phyloP scores from a whole-genome alignment of 345 rosid genomes.

The Hibiscus tridactylites region DNA sequence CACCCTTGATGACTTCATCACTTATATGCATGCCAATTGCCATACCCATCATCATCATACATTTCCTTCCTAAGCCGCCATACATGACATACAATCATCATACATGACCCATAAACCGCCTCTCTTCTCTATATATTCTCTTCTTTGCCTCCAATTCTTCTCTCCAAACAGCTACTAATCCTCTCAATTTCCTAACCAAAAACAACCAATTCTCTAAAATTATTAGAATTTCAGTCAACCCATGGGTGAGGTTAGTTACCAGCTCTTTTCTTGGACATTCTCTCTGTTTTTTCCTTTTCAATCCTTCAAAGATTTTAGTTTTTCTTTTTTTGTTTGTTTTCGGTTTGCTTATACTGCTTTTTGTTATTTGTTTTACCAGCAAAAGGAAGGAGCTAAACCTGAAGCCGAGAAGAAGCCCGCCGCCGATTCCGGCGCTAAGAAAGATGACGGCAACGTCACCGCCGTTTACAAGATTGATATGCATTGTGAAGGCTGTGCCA shows the following conservation, averaged over 20 bases:
- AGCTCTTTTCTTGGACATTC: neutral
- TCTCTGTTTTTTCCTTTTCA: neutral
- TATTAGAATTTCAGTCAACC: neutral
- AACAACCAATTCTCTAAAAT: neutral
- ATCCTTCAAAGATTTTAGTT: neutral
- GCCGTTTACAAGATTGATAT: conserved; percentile 62
- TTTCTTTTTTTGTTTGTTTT: neutral
- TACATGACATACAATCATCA: conserved; percentile 4
- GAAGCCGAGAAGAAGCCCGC: conserved; percentile 46
- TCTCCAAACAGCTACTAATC: conserved; percentile 19
- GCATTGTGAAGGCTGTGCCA: conserved; percentile 94
- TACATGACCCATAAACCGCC: neutral
- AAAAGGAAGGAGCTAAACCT: conserved; percentile 31
- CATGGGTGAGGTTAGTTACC: conserved; percentile 51
- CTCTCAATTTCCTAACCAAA: neutral
- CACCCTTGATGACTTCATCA: conserved; percentile 26
- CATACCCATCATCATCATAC: neutral
- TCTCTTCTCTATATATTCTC: conserved; percentile 25
- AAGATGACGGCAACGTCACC: conserved; percentile 31
- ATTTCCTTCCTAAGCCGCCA: neutral
- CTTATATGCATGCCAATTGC: too few relatives aligned
- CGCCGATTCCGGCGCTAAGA: conserved; percentile 33
- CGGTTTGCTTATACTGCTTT: neutral
- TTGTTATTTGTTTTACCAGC: conserved; percentile 13
- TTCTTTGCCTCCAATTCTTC: conserved; percentile 8